Evolutionary conservation across 1,284 basidiomycete genomes (phyloP), one percentile per base, ranked within the genome.

Genomic region (Moniliophthora roreri): DNA sequence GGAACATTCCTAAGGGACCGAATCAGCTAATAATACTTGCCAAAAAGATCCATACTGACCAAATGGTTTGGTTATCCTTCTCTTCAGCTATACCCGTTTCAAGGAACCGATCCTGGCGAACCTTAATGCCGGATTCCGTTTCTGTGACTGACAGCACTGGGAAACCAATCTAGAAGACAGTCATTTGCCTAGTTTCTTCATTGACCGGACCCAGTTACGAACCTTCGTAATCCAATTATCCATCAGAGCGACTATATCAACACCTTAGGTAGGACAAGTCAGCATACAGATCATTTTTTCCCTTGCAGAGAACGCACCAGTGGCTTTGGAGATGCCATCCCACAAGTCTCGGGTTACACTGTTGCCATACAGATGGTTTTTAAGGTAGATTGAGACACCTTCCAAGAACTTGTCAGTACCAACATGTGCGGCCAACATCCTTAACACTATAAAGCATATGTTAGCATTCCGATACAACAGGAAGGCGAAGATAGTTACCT

Each of bases 91-190:
- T 82, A 3, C 94, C 95, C 2, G 88, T 92, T 63, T 91, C 90
- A 44, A 98, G 75, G 81, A 98, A 98, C 18, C 96, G 85, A 69
- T 98, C 93, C 73, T 99, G 96, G 39, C 88, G 86, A 47, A 95
- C 77, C 53, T 74, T 75, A 61, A 95, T 86, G 16, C 87, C 85
- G 47, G 82, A 81, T 1, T 76, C 69, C 8, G 76, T 80, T 70
- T 98, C 95, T 0, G 84, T 89, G 42, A 98, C 93, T 13, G 86
- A 91, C 48, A 99, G 70, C 21, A 98, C 87, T 2, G 95, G 95
- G 75, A 87, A 95, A 18, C 93, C 93, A 57, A 89, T 86, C 84
- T 87, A 32, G 18, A 35, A 4, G 6, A 0, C n/a, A 13, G 40
- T 7, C 16, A 21, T 18, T 9, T 15, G 44, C 21, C 23, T 23